Conservation (phyloP, 2,329 filamentous ascomycete genomes). For the Calcarisporium arbuscula region DNA sequence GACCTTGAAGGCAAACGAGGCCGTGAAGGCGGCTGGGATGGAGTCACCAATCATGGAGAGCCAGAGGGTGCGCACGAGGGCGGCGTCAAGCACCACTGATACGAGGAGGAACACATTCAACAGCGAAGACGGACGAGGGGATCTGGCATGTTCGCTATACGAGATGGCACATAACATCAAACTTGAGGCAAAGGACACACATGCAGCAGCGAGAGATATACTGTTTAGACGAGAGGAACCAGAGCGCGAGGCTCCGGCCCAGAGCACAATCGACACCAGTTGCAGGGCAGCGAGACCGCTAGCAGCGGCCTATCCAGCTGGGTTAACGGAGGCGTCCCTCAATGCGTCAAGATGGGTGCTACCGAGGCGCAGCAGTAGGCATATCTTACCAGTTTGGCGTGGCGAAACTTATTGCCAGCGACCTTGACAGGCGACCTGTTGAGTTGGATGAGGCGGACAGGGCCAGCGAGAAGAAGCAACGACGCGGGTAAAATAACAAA, state of each 20-base stretch:
- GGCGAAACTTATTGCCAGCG: conserved; percentile 16
- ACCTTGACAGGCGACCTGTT: conserved; percentile 18
- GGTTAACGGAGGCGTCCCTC: no score
- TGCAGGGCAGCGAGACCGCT: conserved; percentile 23
- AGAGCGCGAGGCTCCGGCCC: conserved; percentile 23
- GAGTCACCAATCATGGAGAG: conserved; percentile 14
- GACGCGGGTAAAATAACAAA: conserved; percentile 24
- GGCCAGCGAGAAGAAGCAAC: conserved; percentile 23
- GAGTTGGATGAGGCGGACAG: conserved; percentile 23
- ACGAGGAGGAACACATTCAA: conserved; percentile 27
- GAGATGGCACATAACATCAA: conserved; percentile 25
- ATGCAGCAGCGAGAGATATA: conserved; percentile 23
- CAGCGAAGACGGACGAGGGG: conserved; percentile 23
- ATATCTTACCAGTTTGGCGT: conserved; percentile 20
- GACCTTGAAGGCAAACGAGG: conserved; percentile 29
- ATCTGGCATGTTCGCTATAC: conserved; percentile 24
- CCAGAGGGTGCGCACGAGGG: conserved; percentile 29
- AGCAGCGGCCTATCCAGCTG: conserved; percentile 15
- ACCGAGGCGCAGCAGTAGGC: no score
- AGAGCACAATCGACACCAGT: conserved; percentile 25
- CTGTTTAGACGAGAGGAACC: conserved; percentile 14
- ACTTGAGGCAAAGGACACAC: conserved; percentile 24
- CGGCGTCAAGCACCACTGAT: conserved; percentile 26
- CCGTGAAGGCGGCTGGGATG: conserved; percentile 27
- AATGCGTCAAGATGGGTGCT: no score